A percentile compares a stretch with the other conserved stretches of the same genome.
Evolutionary conservation across 2,329 filamentous ascomycete species (phyloP).

Genomic region (Colletotrichum acutatum): DNA sequence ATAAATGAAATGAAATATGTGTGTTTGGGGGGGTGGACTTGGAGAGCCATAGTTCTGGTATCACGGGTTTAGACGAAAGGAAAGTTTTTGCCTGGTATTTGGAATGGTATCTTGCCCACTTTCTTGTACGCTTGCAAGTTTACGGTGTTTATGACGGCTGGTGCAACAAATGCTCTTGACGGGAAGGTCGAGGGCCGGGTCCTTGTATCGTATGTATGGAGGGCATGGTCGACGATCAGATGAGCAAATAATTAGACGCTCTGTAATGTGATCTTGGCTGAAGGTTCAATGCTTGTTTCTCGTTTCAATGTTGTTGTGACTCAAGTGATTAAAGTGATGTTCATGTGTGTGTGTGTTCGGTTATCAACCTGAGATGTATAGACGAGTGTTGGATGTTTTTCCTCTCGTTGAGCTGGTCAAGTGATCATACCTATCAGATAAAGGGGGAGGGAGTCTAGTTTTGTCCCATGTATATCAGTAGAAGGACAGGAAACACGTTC

Average conservation of each 20-base stretch:
- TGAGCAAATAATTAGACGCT: constrained; percentile 38
- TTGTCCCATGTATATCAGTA: no score
- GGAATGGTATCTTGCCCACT: constrained; percentile 34
- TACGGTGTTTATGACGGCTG: constrained; percentile 37
- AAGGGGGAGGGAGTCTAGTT: no score
- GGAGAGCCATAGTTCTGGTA: constrained; percentile 18
- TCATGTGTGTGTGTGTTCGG: no score
- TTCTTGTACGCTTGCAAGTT: constrained; percentile 37
- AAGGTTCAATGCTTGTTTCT: constrained; percentile 5
- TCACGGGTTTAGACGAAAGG: constrained; percentile 30
- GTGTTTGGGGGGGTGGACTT: constrained; percentile 11
- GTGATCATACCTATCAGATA: no score
- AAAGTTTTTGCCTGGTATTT: constrained; percentile 34
- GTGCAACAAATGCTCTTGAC: constrained; percentile 35
- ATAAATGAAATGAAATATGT: constrained; percentile 23
- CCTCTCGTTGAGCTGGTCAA: no score
- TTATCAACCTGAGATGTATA: no score
- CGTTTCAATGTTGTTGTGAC: not conserved
- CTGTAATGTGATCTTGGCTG: constrained; percentile 38
- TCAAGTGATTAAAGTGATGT: not conserved
- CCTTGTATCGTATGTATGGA: constrained; percentile 38
- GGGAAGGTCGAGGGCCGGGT: constrained; percentile 34
- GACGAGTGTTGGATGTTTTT: no score
- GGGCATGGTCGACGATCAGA: constrained; percentile 37
- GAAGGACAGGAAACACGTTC: no score